phyloP scores from a whole-genome alignment of 495 filamentous ascomycete genomes.

The Aspergillus mulundensis region DNA sequence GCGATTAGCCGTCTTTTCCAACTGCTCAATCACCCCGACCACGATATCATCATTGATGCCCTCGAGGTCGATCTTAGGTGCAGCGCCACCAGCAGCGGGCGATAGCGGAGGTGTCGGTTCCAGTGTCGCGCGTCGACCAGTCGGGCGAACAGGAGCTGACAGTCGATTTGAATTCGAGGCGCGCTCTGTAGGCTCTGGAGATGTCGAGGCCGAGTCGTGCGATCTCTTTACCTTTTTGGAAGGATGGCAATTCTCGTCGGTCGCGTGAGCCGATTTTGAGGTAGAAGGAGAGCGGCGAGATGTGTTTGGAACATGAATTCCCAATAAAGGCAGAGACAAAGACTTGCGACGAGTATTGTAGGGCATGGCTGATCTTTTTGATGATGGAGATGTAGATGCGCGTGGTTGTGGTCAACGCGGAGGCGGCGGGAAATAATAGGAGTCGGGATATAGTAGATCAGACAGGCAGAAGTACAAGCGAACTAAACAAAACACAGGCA shows the following conservation, averaged over 20 bases:
- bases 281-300: constrained; percentile 66
- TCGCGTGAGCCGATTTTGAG: constrained; percentile 48
- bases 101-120: constrained; percentile 86
- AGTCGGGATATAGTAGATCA: constrained; percentile 14
- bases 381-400: not conserved
- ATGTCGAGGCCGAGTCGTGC: constrained; percentile 55
- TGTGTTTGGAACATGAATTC: constrained; percentile 83
- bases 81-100: constrained; percentile 51
- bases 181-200: constrained; percentile 43
- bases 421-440: constrained; percentile 14
- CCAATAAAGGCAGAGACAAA: constrained; percentile 85
- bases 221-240: constrained; percentile 85
- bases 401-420: not conserved
- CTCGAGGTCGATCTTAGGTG: constrained; percentile 74
- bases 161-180: constrained; percentile 30
- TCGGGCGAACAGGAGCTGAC: constrained; percentile 42
- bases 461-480: constrained; percentile 8
- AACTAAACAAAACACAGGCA: constrained; percentile 4
- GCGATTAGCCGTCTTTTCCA: constrained; percentile 88
- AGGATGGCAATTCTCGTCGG: constrained; percentile 57
- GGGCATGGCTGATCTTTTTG: constrained; percentile 60
- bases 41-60: constrained; percentile 95
- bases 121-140: constrained; percentile 45
- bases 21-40: constrained; percentile 81
- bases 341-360: constrained; percentile 99